phyloP scores from a whole-genome alignment of 495 filamentous ascomycete species.

The Podospora appendiculata region DNA sequence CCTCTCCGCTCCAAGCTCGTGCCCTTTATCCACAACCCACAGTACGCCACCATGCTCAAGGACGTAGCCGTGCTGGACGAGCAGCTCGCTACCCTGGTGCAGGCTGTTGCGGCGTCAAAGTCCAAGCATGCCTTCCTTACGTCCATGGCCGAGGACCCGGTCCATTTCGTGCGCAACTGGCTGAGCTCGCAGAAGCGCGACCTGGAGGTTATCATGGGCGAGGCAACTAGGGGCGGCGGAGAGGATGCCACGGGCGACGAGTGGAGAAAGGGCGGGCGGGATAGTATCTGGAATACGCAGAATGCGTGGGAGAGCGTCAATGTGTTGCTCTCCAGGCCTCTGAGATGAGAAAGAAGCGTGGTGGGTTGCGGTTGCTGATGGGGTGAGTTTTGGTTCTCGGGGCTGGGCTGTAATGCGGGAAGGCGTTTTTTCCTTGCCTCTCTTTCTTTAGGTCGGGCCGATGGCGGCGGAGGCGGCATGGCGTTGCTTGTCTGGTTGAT shows the following conservation, averaged over 20 bases:
- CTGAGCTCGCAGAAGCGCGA: constrained; percentile 81
- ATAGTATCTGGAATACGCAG: constrained; percentile 43
- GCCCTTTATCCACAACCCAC: constrained; percentile 48
- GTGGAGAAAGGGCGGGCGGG: constrained; percentile 45
- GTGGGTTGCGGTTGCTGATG: too few relatives aligned
- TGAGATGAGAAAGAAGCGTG: too few relatives aligned
- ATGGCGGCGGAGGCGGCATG: too few relatives aligned
- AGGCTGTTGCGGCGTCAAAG: constrained; percentile 68
- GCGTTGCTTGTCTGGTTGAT: too few relatives aligned
- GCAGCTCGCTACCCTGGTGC: constrained; percentile 70
- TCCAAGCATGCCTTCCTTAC: constrained; percentile 81
- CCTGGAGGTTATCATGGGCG: constrained; percentile 82
- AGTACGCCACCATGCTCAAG: constrained; percentile 56
- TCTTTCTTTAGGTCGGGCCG: too few relatives aligned
- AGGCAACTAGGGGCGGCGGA: constrained; percentile 60
- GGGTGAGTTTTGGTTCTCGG: too few relatives aligned
- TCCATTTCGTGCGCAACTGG: constrained; percentile 74
- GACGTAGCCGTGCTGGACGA: constrained; percentile 70
- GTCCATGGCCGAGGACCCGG: constrained; percentile 69
- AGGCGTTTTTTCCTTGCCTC: too few relatives aligned
- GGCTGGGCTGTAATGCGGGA: too few relatives aligned
- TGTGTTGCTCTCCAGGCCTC: constrained; percentile 9
- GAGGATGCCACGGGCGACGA: constrained; percentile 50
- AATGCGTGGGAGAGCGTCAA: constrained; percentile 52
- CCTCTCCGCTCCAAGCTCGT: constrained; percentile 63